Conservation (phyloP, 1,139 yeast genomes). For the Meyerozyma smithsonii region DNA sequence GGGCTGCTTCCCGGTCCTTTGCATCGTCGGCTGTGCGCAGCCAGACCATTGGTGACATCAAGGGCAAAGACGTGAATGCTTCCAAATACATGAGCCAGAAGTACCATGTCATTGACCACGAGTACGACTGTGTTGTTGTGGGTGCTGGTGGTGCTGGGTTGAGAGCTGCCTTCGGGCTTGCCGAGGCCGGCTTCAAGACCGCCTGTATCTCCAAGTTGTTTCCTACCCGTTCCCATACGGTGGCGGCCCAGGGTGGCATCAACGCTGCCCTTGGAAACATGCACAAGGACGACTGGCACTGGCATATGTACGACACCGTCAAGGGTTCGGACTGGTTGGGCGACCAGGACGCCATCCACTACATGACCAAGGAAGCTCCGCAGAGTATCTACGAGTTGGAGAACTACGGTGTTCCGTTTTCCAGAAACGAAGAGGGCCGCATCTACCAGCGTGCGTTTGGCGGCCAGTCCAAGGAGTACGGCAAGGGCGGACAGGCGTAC, state of each 20-base stretch:
- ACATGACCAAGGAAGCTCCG: conserved; percentile 98
- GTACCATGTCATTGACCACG: conserved; percentile 93
- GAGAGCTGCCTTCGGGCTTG: conserved; percentile 96
- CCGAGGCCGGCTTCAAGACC: conserved; percentile 95
- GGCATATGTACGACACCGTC: conserved; percentile 99
- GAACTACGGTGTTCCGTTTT: conserved; percentile 97
- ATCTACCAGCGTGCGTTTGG: conserved; percentile 99
- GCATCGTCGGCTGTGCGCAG: conserved; percentile 24
- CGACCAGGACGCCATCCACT: conserved; percentile 98
- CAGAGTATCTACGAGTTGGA: conserved; percentile 93
- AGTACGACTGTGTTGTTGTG: conserved; percentile 94
- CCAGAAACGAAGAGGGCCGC: conserved; percentile 94
- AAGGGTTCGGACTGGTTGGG: conserved; percentile 99
- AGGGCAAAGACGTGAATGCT: conserved; percentile 44
- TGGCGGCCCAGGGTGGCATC: conserved; percentile 99
- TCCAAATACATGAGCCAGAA: conserved; percentile 60
- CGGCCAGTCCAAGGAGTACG: conserved; percentile 93
- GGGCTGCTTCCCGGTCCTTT: conserved; percentile 15
- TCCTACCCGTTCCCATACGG: conserved; percentile 98
- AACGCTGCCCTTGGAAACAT: conserved; percentile 97
- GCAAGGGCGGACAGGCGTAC: conserved; percentile 99
- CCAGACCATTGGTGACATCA: conserved; percentile 43
- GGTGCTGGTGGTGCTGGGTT: conserved; percentile 99
- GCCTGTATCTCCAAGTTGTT: conserved; percentile 96
- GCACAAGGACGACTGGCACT: conserved; percentile 98